phyloP scores from a whole-genome alignment of 495 filamentous ascomycete species.

The Jackrogersella multiformis region DNA sequence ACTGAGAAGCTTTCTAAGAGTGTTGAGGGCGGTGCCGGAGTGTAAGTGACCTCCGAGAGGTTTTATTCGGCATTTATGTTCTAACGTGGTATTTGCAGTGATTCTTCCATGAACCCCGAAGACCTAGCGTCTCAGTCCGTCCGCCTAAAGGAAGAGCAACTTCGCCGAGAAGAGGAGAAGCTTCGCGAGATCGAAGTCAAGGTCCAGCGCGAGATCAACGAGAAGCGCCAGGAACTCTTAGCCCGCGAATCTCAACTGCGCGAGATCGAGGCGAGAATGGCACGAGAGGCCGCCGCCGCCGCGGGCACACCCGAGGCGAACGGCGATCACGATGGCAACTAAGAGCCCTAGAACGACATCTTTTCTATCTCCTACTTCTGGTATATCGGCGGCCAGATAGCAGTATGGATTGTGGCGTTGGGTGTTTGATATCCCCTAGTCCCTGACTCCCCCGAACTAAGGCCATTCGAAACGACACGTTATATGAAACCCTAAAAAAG shows the following conservation, averaged over 20 bases:
- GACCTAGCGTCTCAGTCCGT: conserved; percentile 96
- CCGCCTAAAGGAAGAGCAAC: conserved; percentile 98
- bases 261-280: conserved; percentile 80
- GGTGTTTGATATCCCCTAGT: conserved; percentile 48
- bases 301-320: conserved; percentile 56
- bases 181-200: conserved; percentile 98
- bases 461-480: conserved; percentile 37
- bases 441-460: conserved; percentile 21
- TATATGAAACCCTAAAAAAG: conserved; percentile 42
- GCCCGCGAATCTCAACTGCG: conserved; percentile 97
- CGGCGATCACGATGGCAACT: conserved; percentile 57
- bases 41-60: conserved; percentile 67
- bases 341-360: conserved; percentile 30
- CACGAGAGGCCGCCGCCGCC: conserved; percentile 60
- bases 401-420: conserved; percentile 45
- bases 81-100: conserved; percentile 56
- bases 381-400: conserved; percentile 34
- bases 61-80: conserved; percentile 3
- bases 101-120: conserved; percentile 96
- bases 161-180: conserved; percentile 99
- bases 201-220: conserved; percentile 99
- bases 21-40: conserved; percentile 86
- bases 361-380: conserved; percentile 39
- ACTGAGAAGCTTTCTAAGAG: conserved; percentile 99
- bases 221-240: conserved; percentile 98